Evolutionary conservation across 306 rosid genomes (phyloP).

Genomic region (Hylodesmum podocarpum): DNA sequence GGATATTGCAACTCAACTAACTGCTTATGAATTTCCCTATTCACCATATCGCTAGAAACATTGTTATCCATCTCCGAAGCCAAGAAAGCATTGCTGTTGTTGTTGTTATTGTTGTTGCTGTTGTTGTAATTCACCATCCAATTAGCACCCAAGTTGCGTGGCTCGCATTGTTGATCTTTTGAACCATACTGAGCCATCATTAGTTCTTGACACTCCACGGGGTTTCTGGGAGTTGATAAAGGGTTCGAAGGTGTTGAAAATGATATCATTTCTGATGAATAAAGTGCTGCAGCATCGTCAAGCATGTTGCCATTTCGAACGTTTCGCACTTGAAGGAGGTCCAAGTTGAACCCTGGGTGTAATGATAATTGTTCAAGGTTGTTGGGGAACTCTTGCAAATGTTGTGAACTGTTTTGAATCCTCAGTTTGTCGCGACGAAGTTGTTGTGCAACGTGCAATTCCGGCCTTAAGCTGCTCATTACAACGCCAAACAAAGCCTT

Average conservation of each 20-base stretch:
- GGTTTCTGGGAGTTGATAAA: constrained; percentile 27
- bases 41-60: not conserved
- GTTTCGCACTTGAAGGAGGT: constrained; percentile 49
- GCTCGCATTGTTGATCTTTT: not conserved
- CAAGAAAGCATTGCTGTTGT: constrained; percentile 28
- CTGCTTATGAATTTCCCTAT: constrained; percentile 31
- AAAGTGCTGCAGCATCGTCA: constrained; percentile 22
- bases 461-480: constrained; percentile 66
- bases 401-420: constrained; percentile 44
- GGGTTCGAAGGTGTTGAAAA: constrained; percentile 41
- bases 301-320: constrained; percentile 48
- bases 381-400: constrained; percentile 33
- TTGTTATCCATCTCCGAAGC: constrained; percentile 27
- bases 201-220: constrained; percentile 21
- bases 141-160: constrained; percentile 35
- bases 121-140: constrained; percentile 47
- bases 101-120: constrained; percentile 29
- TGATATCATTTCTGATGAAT: constrained; percentile 51
- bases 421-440: constrained; percentile 80
- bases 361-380: constrained; percentile 38
- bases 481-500: constrained; percentile 38
- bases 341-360: constrained; percentile 40
- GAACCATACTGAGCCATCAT: constrained; percentile 30
- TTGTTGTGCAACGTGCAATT: constrained; percentile 89
- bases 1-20: constrained; percentile 38